Conservation (phyloP, 2,329 filamentous ascomycete genomes). For the Xylaria sp. region DNA sequence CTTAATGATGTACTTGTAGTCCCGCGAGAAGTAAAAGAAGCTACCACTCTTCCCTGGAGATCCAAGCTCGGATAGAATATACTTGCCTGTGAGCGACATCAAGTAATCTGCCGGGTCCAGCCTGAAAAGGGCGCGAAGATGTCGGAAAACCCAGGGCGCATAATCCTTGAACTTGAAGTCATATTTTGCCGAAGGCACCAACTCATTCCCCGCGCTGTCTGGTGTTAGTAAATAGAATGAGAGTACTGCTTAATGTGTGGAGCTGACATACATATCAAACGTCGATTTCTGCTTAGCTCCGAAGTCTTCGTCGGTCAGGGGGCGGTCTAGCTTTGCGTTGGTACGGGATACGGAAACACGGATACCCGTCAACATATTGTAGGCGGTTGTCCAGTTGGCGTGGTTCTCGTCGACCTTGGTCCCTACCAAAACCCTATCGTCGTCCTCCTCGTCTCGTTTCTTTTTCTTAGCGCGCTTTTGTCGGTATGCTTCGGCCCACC, state of each 20-base stretch:
- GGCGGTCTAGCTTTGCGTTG: constrained; percentile 94
- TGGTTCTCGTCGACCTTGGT: constrained; percentile 98
- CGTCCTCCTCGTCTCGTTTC: constrained; percentile 87
- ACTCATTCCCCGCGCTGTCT: constrained; percentile 86
- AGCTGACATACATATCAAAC: constrained; percentile 85
- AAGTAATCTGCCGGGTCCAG: constrained; percentile 97
- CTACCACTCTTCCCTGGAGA: constrained; percentile 98
- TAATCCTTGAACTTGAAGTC: constrained; percentile 99
- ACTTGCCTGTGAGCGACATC: constrained; percentile 98
- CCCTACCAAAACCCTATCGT: constrained; percentile 92
- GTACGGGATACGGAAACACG: constrained; percentile 95
- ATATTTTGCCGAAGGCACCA: constrained; percentile 98
- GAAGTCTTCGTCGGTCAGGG: constrained; percentile 91
- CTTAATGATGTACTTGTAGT: constrained; percentile 99
- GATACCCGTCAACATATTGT: constrained; percentile 99
- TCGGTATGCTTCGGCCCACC: constrained; percentile 92
- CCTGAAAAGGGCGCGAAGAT: constrained; percentile 85
- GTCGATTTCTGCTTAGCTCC: constrained; percentile 96
- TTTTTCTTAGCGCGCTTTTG: constrained; percentile 91
- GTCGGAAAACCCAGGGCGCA: constrained; percentile 98
- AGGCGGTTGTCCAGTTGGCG: constrained; percentile 96
- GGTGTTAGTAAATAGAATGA: constrained; percentile 49
- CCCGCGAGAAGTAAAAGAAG: constrained; percentile 99
- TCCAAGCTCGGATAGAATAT: constrained; percentile 95
- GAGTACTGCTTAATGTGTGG: background rate